Evolutionary conservation across 495 filamentous ascomycete genomes (phyloP), one percentile per base, ranked within the genome.

Genomic region (Penicillium canescens): DNA sequence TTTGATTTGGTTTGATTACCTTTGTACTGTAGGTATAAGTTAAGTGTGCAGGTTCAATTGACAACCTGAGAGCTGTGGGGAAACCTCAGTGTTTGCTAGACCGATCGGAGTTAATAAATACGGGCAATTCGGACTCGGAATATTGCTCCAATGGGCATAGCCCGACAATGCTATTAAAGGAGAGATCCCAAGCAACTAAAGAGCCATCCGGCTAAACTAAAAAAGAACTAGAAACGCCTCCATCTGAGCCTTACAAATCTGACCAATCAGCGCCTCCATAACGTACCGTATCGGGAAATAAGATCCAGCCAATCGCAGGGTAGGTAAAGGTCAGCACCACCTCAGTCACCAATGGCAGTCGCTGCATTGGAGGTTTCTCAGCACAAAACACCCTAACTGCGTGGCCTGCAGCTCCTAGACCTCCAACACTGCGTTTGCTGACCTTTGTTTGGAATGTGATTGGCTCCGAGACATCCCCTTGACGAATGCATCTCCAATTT

Each of bases 381-480:
- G 24, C 20, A 13, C 13, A 26, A 37, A 28, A 8, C 14, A 46
- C 21, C 26, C 34, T 13, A 9, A 46, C 5, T n/a, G 5, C 28
- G 28, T 9, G 3, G 28, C 28, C 28, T 37, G 8, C 45, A 18
- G 18, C 9, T 23, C 18, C 46, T 28, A 23, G 20, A 24, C 20
- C 7, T 38, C 24, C 41, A 36, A 13, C 34, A 33, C n/a, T 21
- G 12, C 7, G 13, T 9, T 39, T 31, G 63, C 63, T 66, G 60
- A 63, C 63, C 26, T 56, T 63, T 63, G 26, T 2, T 8, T 1
- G 6, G 5, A 2, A 11, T 18, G 21, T 65, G 46, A 65, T 65
- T 65, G 60, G 62, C 28, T n/a, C 40, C 21, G 10, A 0, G 28
- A 12, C 24, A 33, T 28, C 23, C 52, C 37, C 26, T 18, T 40